phyloP scores from a whole-genome alignment of 2,329 filamentous ascomycete genomes.

The Mariannaea sp. region DNA sequence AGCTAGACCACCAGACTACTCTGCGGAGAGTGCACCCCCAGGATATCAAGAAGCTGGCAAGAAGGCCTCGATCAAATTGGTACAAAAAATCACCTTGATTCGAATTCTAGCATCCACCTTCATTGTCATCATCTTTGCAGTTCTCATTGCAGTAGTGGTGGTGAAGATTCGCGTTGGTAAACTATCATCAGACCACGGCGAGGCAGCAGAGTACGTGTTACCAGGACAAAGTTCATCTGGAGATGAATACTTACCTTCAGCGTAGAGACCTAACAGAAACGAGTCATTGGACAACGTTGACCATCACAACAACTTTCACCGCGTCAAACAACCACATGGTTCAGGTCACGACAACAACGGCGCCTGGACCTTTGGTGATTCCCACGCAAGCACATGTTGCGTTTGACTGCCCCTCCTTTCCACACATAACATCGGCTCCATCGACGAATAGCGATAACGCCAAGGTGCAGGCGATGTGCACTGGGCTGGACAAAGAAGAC shows the following conservation, averaged over 20 bases:
- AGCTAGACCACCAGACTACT: slow-evolving; percentile 8
- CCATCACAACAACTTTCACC: slow-evolving; percentile 3
- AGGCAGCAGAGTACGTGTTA: background rate
- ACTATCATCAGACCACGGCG: background rate
- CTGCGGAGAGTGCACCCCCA: slow-evolving; percentile 2
- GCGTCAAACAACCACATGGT: background rate
- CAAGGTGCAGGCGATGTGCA: background rate
- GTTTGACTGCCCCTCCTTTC: slow-evolving; percentile 10
- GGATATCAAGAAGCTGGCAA: background rate
- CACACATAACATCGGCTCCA: background rate
- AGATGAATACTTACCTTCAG: background rate
- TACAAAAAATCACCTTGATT: slow-evolving; percentile 26
- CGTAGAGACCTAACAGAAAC: background rate
- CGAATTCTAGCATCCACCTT: slow-evolving; percentile 32
- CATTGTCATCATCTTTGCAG: slow-evolving; percentile 30
- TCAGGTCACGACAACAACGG: slow-evolving; percentile 11
- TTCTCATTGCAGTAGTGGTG: slow-evolving; percentile 34
- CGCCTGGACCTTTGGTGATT: slow-evolving; percentile 1
- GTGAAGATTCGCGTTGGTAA: slow-evolving; percentile 23
- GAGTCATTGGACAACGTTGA: slow-evolving; percentile 6
- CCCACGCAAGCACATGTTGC: slow-evolving; percentile 10
- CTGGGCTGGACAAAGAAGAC: background rate
- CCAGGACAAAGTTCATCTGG: background rate
- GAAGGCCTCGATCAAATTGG: background rate
- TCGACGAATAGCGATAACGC: background rate